Evolutionary conservation across 495 filamentous ascomycete species (phyloP).

Genomic region (Lindgomyces ingoldianus): DNA sequence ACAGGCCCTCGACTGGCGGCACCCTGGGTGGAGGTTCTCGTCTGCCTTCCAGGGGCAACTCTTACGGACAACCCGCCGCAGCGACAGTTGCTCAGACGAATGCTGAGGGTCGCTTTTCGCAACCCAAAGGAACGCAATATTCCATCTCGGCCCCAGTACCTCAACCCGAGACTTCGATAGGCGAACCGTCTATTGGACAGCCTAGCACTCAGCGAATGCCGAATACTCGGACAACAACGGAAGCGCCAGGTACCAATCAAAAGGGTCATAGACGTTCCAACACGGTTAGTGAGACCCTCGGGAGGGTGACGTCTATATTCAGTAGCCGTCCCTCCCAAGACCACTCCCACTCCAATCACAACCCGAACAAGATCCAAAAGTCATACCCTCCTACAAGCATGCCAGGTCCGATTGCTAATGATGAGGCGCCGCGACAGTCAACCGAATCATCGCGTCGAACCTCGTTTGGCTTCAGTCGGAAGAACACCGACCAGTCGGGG

Average conservation of each 20-base stretch:
- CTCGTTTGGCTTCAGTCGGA: conserved; percentile 72
- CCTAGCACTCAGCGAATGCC: conserved; percentile 30
- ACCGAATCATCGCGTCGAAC: conserved; percentile 80
- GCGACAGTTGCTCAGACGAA: conserved; percentile 88
- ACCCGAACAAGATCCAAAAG: conserved; percentile 55
- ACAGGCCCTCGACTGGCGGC: conserved; percentile 76
- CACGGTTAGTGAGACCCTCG: conserved; percentile 37
- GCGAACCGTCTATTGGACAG: conserved; percentile 29
- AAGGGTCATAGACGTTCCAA: conserved; percentile 36
- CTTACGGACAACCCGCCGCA: conserved; percentile 85
- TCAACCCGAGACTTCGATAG: conserved; percentile 24
- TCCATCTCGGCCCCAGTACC: conserved; percentile 66
- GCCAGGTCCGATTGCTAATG: conserved; percentile 77
- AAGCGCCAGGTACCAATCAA: conserved; percentile 1
- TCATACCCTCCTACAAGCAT: conserved; percentile 40
- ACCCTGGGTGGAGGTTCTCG: conserved; percentile 65
- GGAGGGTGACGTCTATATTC: conserved; percentile 35
- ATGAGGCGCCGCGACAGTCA: conserved; percentile 67
- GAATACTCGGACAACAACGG: not conserved
- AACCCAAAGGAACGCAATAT: conserved; percentile 77
- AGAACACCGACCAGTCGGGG: conserved; percentile 55
- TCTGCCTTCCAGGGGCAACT: conserved; percentile 73
- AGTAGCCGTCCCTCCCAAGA: conserved; percentile 25
- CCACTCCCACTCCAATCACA: conserved; percentile 34
- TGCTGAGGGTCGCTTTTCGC: conserved; percentile 85